Percentiles rank a stretch among this genome's conserved stretches.
These are phyloP conservation scores for Amanita pallidorosea DNA, from an alignment of 768 basidiomycete species.

Conservation along the genomic window DNA sequence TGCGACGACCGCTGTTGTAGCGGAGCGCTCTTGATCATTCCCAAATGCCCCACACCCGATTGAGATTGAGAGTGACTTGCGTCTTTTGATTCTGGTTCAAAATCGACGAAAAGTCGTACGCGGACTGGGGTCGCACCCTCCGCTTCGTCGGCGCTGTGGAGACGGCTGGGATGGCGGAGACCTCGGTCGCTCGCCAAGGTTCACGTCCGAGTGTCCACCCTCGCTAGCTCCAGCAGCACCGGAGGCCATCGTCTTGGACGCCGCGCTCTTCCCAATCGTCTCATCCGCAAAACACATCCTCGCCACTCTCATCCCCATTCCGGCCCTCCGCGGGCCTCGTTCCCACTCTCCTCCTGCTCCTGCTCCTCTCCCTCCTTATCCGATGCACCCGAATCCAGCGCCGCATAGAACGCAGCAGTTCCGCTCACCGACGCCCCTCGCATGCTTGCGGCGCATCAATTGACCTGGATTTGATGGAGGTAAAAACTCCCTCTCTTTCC, in stretches of 20 bases:
- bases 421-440: slow-evolving; percentile 20
- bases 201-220: slow-evolving; percentile 15
- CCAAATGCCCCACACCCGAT: no score
- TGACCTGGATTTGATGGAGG: background rate
- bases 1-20: slow-evolving; percentile 16
- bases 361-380: background rate
- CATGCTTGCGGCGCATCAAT: slow-evolving; percentile 5
- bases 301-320: slow-evolving; percentile 21
- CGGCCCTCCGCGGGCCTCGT: slow-evolving; percentile 17
- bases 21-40: no score
- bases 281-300: slow-evolving; percentile 39
- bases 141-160: slow-evolving; percentile 15
- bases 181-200: slow-evolving; percentile 10
- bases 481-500: no score
- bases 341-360: slow-evolving; percentile 5
- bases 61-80: slow-evolving; percentile 7
- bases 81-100: slow-evolving; percentile 16
- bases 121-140: slow-evolving; percentile 46
- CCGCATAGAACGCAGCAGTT: slow-evolving; percentile 25
- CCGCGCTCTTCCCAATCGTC: slow-evolving; percentile 50
- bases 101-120: slow-evolving; percentile 36
- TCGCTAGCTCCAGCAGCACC: slow-evolving; percentile 1
- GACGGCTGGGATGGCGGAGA: slow-evolving; percentile 9
- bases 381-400: background rate
- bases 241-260: slow-evolving; percentile 17